phyloP scores from a whole-genome alignment of 495 filamentous ascomycete genomes.

The Aspergillus cristatus region DNA sequence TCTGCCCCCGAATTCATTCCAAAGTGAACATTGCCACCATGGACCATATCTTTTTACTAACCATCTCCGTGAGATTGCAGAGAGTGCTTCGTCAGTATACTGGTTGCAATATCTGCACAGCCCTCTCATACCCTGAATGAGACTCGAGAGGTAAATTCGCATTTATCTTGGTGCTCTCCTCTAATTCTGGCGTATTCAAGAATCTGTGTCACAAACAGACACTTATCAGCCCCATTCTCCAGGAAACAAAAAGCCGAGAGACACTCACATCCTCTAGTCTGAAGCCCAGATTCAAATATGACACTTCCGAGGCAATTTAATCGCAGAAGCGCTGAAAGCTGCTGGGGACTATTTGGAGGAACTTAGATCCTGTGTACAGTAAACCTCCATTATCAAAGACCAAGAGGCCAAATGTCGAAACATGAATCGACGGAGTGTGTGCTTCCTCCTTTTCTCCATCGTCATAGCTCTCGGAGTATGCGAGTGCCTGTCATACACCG shows the following conservation, averaged over 20 bases:
- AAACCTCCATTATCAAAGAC: conserved; percentile 17
- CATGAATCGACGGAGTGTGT: conserved; percentile 16
- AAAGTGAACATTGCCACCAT: too few relatives aligned
- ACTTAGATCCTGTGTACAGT: conserved; percentile 9
- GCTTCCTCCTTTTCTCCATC: conserved; percentile 13
- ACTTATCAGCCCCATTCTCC: too few relatives aligned
- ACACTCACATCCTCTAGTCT: neutral
- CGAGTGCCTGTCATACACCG: too few relatives aligned
- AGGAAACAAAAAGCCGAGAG: too few relatives aligned
- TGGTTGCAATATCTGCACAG: too few relatives aligned
- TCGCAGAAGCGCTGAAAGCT: conserved; percentile 28
- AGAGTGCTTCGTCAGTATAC: too few relatives aligned
- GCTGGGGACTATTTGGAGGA: conserved; percentile 23
- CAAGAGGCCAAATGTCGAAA: conserved; percentile 18
- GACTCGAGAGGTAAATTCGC: too few relatives aligned
- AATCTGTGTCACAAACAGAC: neutral
- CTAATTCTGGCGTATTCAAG: neutral
- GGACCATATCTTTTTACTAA: too few relatives aligned
- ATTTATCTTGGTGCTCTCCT: neutral
- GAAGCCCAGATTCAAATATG: conserved; percentile 6
- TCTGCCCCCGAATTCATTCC: too few relatives aligned
- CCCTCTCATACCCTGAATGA: too few relatives aligned
- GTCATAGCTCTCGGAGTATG: too few relatives aligned
- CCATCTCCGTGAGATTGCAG: too few relatives aligned
- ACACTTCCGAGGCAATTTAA: conserved; percentile 29